phyloP scores from a whole-genome alignment of 148 eudicot species.

The Cornus kousa region DNA sequence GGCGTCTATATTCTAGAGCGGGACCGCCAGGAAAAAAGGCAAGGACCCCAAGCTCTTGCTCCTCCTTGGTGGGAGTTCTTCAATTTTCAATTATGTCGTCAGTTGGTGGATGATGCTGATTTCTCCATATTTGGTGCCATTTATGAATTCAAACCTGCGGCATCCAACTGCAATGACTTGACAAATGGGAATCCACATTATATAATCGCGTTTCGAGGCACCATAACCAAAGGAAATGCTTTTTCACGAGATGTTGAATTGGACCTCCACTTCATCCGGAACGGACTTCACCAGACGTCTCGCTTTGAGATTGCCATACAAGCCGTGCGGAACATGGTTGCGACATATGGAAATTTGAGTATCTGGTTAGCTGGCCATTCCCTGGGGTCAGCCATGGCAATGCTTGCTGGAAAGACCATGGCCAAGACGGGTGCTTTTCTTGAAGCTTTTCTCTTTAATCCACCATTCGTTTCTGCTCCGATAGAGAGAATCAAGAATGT shows the following conservation, averaged over 20 bases:
- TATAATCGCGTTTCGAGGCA: constrained; percentile 82
- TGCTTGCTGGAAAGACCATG: constrained; percentile 86
- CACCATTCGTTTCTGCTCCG: constrained; percentile 83
- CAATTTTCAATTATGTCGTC: constrained; percentile 48
- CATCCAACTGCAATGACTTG: constrained; percentile 21
- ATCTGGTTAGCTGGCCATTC: constrained; percentile 91
- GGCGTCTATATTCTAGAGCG: constrained; percentile 81
- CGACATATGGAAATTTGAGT: constrained; percentile 46
- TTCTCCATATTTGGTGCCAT: constrained; percentile 75
- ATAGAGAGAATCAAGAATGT: constrained; percentile 76
- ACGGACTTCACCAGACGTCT: constrained; percentile 75
- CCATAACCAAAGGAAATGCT: constrained; percentile 68
- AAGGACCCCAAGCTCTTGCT: constrained; percentile 60
- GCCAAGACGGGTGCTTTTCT: constrained; percentile 59
- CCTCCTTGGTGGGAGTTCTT: constrained; percentile 89
- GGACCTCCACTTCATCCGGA: constrained; percentile 63
- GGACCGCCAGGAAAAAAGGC: constrained; percentile 73
- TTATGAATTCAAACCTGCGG: constrained; percentile 46
- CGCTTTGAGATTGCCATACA: constrained; percentile 67
- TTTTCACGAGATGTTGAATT: constrained; percentile 65
- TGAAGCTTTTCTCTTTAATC: constrained; percentile 76
- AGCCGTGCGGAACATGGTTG: constrained; percentile 65
- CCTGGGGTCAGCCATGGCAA: constrained; percentile 83
- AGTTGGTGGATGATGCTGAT: constrained; percentile 74
- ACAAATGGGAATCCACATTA: constrained; percentile 45